Evolutionary conservation across 441 rosid genomes (phyloP).

Genomic region (Euphorbia celastroides): DNA sequence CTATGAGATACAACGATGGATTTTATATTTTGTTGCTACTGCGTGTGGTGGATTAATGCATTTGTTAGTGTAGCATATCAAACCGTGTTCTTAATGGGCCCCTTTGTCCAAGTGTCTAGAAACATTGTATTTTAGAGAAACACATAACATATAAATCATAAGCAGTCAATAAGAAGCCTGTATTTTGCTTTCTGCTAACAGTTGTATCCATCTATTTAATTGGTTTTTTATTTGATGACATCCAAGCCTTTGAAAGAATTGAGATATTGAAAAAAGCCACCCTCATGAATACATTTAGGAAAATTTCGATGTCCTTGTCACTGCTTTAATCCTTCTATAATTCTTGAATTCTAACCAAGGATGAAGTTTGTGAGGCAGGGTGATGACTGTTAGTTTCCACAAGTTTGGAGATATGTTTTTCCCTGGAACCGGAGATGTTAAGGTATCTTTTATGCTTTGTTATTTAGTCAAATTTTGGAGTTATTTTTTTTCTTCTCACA

Average conservation of each 20-base stretch:
- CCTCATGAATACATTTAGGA: background rate
- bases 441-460: slow-evolving; percentile 41
- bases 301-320: background rate
- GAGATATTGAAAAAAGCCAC: background rate
- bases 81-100: background rate
- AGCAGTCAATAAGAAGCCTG: background rate
- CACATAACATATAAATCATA: background rate
- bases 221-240: background rate
- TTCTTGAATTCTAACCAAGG: slow-evolving; percentile 16
- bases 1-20: background rate
- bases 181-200: too few species aligned
- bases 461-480: too few species aligned
- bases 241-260: slow-evolving; percentile 4
- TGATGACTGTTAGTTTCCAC: slow-evolving; percentile 99
- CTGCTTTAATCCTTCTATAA: background rate
- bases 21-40: background rate
- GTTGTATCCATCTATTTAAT: too few species aligned
- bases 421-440: slow-evolving; percentile 98
- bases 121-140: background rate
- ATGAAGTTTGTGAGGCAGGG: slow-evolving; percentile 46
- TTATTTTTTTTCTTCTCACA: too few species aligned
- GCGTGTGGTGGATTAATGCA: background rate
- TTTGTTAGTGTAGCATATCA: background rate
- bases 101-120: background rate
- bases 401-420: slow-evolving; percentile 93